Percentiles rank a stretch among this genome's conserved stretches.
Evolutionary conservation across 768 basidiomycete genomes (phyloP).

Genomic region (Russula brevipes): DNA sequence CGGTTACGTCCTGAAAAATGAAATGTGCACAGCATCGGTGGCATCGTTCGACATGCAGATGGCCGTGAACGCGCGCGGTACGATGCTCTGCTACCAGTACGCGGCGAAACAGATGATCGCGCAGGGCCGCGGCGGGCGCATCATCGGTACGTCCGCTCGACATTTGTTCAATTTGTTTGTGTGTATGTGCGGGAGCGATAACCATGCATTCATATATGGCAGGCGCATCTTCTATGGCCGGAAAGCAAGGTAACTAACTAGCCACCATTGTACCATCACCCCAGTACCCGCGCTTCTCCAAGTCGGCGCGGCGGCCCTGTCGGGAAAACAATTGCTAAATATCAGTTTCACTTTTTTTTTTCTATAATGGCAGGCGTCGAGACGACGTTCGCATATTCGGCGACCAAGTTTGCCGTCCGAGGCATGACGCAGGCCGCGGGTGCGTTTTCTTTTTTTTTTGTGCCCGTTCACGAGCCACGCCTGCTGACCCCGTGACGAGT

Average conservation of each 20-base stretch:
- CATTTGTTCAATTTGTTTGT: too few relatives aligned
- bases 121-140: conserved; percentile 21
- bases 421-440: conserved; percentile 26
- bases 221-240: conserved; percentile 20
- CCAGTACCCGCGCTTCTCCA: not conserved
- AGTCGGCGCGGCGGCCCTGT: not conserved
- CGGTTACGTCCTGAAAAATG: not conserved
- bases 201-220: not conserved
- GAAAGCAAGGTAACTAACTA: conserved; percentile 14
- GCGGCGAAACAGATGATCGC: conserved; percentile 26
- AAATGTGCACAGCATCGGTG: not conserved
- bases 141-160: conserved; percentile 17
- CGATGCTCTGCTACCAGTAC: conserved; percentile 28
- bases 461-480: not conserved
- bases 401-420: conserved; percentile 27
- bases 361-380: not conserved
- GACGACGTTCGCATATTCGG: conserved; percentile 13
- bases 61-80: conserved; percentile 14
- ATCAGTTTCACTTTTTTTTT: not conserved
- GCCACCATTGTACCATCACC: not conserved
- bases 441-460: not conserved
- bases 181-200: not conserved
- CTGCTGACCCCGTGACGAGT: not conserved
- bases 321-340: not conserved
- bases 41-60: conserved; percentile 11